A percentile compares a stretch with the other conserved stretches of the same genome.
Evolutionary conservation across 73 alveolate genomes (phyloP).

Genomic region (Tetrahymena thermophila): DNA sequence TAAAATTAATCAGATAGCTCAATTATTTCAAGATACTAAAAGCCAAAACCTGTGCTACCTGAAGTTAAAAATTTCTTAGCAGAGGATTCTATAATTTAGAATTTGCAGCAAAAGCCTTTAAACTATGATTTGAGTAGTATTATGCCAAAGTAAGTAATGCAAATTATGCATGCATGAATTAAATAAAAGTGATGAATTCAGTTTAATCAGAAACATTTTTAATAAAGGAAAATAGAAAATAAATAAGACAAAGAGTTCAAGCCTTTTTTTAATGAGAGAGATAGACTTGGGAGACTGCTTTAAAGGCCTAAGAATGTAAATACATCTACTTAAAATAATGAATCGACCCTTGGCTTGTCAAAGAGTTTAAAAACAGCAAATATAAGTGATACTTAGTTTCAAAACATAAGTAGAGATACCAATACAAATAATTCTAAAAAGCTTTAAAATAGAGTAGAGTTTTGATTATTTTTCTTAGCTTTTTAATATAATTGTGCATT

Average conservation of each 20-base stretch:
- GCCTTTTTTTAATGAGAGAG: neutral
- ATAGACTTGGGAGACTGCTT: neutral
- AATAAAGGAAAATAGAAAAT: neutral
- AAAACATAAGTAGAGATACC: neutral
- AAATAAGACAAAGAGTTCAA: neutral
- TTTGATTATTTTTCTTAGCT: neutral
- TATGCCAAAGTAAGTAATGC: neutral
- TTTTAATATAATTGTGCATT: too few species aligned
- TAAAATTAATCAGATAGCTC: neutral
- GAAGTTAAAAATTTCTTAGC: neutral
- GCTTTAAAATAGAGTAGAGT: neutral
- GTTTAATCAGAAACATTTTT: neutral
- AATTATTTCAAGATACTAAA: neutral
- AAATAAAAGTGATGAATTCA: neutral
- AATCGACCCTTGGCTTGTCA: neutral
- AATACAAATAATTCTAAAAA: neutral
- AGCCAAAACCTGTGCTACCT: neutral
- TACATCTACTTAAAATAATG: neutral
- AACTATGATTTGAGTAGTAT: neutral
- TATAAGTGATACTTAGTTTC: neutral
- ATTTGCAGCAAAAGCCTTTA: neutral
- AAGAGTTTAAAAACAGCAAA: neutral
- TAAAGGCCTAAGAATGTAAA: neutral
- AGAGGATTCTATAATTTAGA: neutral
- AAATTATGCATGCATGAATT: neutral